A percentile compares a stretch with the other conserved stretches of the same genome.
These are phyloP conservation scores for Amphibolis antarctica DNA, from an alignment of 106 monocot genomes.

Conservation along the genomic window DNA sequence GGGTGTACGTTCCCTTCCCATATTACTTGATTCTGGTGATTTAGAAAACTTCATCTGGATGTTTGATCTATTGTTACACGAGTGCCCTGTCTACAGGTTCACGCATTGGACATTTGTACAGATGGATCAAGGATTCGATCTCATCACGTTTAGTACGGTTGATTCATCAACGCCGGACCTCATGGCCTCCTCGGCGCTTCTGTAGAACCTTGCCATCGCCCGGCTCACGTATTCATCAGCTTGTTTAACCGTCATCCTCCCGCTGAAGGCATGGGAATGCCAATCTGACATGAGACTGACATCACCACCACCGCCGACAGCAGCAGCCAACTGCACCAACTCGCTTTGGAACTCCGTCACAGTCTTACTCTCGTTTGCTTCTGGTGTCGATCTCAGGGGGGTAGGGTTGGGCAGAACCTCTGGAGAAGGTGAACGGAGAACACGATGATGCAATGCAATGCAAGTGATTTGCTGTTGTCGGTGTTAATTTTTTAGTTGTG, in stretches of 20 bases:
- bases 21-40: background rate
- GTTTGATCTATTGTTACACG: background rate
- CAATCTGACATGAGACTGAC: slow-evolving; percentile 1
- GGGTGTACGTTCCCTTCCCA: background rate
- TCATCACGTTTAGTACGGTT: slow-evolving; percentile 31
- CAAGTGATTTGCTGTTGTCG: no score
- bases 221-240: slow-evolving; percentile 37
- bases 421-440: slow-evolving; percentile 7
- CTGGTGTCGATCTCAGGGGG: slow-evolving; percentile 14
- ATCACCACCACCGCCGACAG: slow-evolving; percentile 36
- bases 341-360: slow-evolving; percentile 68
- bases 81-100: background rate
- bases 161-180: slow-evolving; percentile 29
- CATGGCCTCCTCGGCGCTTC: slow-evolving; percentile 33
- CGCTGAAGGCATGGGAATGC: slow-evolving; percentile 9
- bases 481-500: background rate
- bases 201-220: slow-evolving; percentile 37
- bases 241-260: slow-evolving; percentile 63
- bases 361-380: slow-evolving; percentile 23
- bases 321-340: slow-evolving; percentile 42
- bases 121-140: background rate
- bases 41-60: background rate
- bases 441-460: no score
- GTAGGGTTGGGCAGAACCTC: slow-evolving; percentile 43
- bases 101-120: background rate